These are phyloP conservation scores for Ambispora gerdemannii DNA, from an alignment of 192 early-diverging fungal species.

Conservation along the genomic window DNA sequence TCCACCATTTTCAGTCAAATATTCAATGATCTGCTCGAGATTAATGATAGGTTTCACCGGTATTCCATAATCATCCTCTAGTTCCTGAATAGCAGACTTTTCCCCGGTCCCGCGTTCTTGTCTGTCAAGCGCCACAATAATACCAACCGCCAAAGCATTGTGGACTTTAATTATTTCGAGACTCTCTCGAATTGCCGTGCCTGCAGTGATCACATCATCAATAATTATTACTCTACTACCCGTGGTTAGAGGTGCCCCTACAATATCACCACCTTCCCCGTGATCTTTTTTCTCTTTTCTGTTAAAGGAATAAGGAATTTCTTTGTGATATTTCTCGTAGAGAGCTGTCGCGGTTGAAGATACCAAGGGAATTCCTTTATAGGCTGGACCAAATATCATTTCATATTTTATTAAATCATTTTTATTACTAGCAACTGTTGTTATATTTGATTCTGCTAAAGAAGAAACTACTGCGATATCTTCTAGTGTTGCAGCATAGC, in stretches of 20 bases:
- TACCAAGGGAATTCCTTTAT: conserved; percentile 97
- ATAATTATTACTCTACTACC: conserved; percentile 78
- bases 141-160: conserved; percentile 73
- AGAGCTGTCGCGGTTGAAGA: conserved; percentile 79
- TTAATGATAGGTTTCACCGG: conserved; percentile 85
- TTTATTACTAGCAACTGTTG: no score
- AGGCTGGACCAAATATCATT: conserved; percentile 96
- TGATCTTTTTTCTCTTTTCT: conserved; percentile 99
- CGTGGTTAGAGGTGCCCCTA: conserved; percentile 82
- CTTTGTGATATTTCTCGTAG: conserved; percentile 49
- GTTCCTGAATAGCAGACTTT: conserved; percentile 87
- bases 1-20: conserved; percentile 68
- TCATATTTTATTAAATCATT: conserved; percentile 63
- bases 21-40: conserved; percentile 85
- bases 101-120: conserved; percentile 72
- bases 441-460: no score
- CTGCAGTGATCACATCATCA: conserved; percentile 99
- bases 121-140: conserved; percentile 91
- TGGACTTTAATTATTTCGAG: conserved; percentile 73
- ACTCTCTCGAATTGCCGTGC: conserved; percentile 95
- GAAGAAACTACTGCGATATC: no score
- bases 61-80: conserved; percentile 74
- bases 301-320: conserved; percentile 91
- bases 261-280: conserved; percentile 95
- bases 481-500: conserved; percentile 84